Percentiles rank a stretch among this genome's conserved stretches.
Conservation (phyloP, 2,329 filamentous ascomycete genomes). For the Tolypocladium pustulatum region DNA sequence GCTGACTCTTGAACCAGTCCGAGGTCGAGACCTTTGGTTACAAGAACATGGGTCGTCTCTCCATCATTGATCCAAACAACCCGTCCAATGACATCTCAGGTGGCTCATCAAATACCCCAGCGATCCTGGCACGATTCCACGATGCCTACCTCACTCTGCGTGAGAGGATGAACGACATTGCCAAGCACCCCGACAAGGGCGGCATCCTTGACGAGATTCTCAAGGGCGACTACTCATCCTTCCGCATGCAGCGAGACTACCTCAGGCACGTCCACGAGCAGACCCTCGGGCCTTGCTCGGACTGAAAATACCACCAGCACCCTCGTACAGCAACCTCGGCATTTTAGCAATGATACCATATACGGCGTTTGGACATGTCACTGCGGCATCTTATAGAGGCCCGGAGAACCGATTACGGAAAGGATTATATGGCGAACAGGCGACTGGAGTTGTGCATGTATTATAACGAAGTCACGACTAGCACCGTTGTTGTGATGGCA, state of each 20-base stretch:
- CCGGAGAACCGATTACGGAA: not conserved
- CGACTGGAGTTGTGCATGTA: slow-evolving; percentile 4
- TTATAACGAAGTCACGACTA: slow-evolving; percentile 6
- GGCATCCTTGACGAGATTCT: slow-evolving; percentile 60
- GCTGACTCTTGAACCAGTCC: slow-evolving; percentile 18
- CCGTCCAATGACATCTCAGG: slow-evolving; percentile 80
- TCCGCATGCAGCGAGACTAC: slow-evolving; percentile 56
- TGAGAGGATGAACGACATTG: slow-evolving; percentile 45
- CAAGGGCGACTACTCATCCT: slow-evolving; percentile 69
- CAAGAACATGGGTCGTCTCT: slow-evolving; percentile 57
- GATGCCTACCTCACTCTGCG: slow-evolving; percentile 49
- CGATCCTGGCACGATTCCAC: slow-evolving; percentile 61
- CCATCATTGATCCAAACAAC: slow-evolving; percentile 88
- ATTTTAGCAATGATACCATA: not conserved
- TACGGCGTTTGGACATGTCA: slow-evolving; percentile 1
- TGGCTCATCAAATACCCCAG: slow-evolving; percentile 60
- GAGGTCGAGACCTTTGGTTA: slow-evolving; percentile 37
- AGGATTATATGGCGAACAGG: not conserved
- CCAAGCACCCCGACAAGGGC: slow-evolving; percentile 15
- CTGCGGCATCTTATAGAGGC: not conserved
- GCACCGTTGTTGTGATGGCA: not conserved
- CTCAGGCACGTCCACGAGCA: slow-evolving; percentile 42
- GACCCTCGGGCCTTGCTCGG: slow-evolving; percentile 21
- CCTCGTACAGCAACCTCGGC: not conserved
- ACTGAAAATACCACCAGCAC: slow-evolving; percentile 8